Evolutionary conservation across 805 yeast genomes (phyloP).

Genomic region (Metschnikowia koreensis): DNA sequence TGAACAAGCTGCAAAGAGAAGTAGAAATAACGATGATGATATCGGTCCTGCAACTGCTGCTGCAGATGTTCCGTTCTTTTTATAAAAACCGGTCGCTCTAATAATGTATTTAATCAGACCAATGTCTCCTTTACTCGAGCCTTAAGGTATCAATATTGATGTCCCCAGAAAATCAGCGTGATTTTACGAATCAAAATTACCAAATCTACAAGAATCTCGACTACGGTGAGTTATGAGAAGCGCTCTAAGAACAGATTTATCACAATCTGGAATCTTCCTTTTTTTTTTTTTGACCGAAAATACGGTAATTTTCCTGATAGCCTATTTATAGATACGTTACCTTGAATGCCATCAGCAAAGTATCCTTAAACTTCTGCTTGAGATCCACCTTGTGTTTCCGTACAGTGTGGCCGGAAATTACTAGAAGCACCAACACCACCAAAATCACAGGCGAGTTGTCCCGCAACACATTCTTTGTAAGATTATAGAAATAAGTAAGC

Average conservation of each 20-base stretch:
- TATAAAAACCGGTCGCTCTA: too few relatives aligned
- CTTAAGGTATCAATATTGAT: too few relatives aligned
- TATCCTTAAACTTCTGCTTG: constrained; percentile 31
- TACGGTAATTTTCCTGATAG: too few relatives aligned
- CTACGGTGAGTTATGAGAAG: too few relatives aligned
- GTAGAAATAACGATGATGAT: not conserved
- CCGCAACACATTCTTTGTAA: constrained; percentile 24
- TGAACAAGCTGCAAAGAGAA: not conserved
- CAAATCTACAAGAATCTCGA: too few relatives aligned
- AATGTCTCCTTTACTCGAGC: too few relatives aligned
- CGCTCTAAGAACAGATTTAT: not conserved
- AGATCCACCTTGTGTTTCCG: constrained; percentile 27
- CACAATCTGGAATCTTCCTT: not conserved
- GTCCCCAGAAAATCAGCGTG: too few relatives aligned
- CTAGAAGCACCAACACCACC: constrained; percentile 20
- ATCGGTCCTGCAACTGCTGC: not conserved
- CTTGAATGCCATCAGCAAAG: constrained; percentile 44
- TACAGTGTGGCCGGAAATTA: constrained; percentile 23
- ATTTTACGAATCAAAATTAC: too few relatives aligned
- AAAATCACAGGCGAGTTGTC: constrained; percentile 31
- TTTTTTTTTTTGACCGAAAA: constrained; percentile 7
- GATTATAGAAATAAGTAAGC: constrained; percentile 4
- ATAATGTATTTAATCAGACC: too few relatives aligned
- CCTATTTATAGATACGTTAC: constrained; percentile 32
- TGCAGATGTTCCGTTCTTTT: not conserved